Evolutionary conservation across 2,329 filamentous ascomycete genomes (phyloP).

Genomic region (Trichoderma sp.): DNA sequence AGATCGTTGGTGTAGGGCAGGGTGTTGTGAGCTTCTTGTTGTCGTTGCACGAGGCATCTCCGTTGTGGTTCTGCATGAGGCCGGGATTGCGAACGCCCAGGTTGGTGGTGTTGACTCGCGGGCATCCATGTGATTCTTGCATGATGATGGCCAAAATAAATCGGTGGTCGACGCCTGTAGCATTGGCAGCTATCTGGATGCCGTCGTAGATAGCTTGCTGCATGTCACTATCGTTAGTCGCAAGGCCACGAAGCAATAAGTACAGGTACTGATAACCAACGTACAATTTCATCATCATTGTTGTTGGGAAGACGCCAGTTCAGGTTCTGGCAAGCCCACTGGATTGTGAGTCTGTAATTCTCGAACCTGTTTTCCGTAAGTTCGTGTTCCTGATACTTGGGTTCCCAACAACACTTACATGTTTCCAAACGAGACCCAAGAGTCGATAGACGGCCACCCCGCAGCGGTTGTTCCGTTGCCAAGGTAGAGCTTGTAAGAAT

Average conservation of each 20-base stretch:
- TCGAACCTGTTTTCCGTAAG: constrained; percentile 33
- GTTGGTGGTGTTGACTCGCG: constrained; percentile 47
- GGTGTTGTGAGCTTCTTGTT: constrained; percentile 33
- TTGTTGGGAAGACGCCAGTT: constrained; percentile 28
- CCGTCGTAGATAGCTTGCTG: constrained; percentile 32
- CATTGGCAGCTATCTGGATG: constrained; percentile 41
- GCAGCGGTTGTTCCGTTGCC: constrained; percentile 22
- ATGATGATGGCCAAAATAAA: constrained; percentile 50
- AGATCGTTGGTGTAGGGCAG: constrained; percentile 36
- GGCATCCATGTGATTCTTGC: constrained; percentile 51
- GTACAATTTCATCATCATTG: constrained; percentile 28
- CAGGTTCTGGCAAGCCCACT: constrained; percentile 26
- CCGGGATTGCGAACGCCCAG: constrained; percentile 50
- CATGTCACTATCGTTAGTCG: not conserved
- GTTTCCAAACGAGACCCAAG: constrained; percentile 25
- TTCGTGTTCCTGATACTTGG: not conserved
- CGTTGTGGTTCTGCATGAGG: constrained; percentile 47
- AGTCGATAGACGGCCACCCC: constrained; percentile 25
- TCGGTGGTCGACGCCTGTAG: constrained; percentile 44
- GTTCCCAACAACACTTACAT: constrained; percentile 22
- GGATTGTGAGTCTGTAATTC: constrained; percentile 31
- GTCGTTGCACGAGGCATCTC: constrained; percentile 44
- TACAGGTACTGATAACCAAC: not conserved
- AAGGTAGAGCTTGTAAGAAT: constrained; percentile 37
- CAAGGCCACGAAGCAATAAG: not conserved